Evolutionary conservation across 2,329 filamentous ascomycete species (phyloP).

Genomic region (Colletotrichum zoysiae): DNA sequence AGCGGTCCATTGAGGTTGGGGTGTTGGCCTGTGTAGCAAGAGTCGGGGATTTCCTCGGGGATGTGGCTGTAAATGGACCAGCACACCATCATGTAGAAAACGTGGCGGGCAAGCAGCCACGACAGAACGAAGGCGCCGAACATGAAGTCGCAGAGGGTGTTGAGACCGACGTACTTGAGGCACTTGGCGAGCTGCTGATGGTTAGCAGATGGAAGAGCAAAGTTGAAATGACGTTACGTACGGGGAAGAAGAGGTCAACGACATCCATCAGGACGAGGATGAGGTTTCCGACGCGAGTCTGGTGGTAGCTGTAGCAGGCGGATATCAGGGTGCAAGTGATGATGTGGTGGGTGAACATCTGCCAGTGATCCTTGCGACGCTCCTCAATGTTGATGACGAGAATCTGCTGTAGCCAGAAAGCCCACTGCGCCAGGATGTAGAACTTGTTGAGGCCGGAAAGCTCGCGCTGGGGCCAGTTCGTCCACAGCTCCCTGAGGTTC

Average conservation of each 20-base stretch:
- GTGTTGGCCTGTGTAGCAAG: conserved; percentile 76
- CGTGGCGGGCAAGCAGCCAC: conserved; percentile 87
- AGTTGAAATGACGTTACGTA: conserved; percentile 58
- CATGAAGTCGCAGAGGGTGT: conserved; percentile 80
- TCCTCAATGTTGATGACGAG: conserved; percentile 95
- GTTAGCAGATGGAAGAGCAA: conserved; percentile 29
- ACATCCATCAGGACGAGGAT: conserved; percentile 95
- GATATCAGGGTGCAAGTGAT: conserved; percentile 87
- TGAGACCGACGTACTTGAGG: conserved; percentile 88
- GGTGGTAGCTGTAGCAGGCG: conserved; percentile 86
- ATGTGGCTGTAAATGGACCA: conserved; percentile 83
- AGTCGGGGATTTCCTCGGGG: conserved; percentile 71
- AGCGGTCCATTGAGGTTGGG: conserved; percentile 67
- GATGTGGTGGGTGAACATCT: conserved; percentile 96
- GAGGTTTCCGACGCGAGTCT: conserved; percentile 88
- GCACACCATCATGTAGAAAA: conserved; percentile 82
- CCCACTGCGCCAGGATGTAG: conserved; percentile 91
- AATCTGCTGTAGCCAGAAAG: conserved; percentile 95
- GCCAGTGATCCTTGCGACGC: conserved; percentile 91
- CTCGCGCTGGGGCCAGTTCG: conserved; percentile 84
- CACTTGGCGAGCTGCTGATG: conserved; percentile 83
- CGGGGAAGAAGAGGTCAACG: conserved; percentile 88
- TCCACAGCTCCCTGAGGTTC: conserved; percentile 84
- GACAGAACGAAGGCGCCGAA: conserved; percentile 89
- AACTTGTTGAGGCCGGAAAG: conserved; percentile 81